These are phyloP conservation scores for Podospora pseudoanserina DNA, from an alignment of 495 filamentous ascomycete genomes.

Conservation along the genomic window DNA sequence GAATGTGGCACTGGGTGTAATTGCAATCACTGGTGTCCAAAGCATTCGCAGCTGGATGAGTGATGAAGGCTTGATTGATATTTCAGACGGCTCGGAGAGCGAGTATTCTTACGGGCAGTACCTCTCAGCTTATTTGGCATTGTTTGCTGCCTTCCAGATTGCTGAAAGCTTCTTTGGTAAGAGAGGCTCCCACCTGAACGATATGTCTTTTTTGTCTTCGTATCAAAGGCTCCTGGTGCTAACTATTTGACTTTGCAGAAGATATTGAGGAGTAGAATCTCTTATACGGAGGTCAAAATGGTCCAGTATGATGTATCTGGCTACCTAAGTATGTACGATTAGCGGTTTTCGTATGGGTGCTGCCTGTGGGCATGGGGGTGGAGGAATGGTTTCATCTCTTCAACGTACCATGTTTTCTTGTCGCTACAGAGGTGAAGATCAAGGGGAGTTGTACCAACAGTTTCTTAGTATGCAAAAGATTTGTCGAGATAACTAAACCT, in stretches of 20 bases:
- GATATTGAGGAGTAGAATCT: background rate
- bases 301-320: too few relatives aligned
- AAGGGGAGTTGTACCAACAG: too few relatives aligned
- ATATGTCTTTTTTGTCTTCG: background rate
- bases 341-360: background rate
- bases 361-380: too few relatives aligned
- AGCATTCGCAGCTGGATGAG: background rate
- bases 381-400: too few relatives aligned
- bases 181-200: background rate
- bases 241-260: background rate
- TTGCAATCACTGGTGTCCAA: background rate
- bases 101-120: background rate
- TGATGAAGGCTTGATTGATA: background rate
- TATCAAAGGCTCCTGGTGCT: background rate
- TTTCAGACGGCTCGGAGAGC: background rate
- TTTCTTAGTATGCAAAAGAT: too few relatives aligned
- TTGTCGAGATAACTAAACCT: too few relatives aligned
- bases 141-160: background rate
- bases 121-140: background rate
- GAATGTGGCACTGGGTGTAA: background rate
- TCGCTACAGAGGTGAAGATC: too few relatives aligned
- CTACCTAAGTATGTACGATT: background rate
- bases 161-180: background rate
- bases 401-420: too few relatives aligned
- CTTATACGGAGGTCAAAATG: background rate